These are phyloP conservation scores for Psilocybe sp. DNA, from an alignment of 768 basidiomycete genomes.

Conservation along the genomic window DNA sequence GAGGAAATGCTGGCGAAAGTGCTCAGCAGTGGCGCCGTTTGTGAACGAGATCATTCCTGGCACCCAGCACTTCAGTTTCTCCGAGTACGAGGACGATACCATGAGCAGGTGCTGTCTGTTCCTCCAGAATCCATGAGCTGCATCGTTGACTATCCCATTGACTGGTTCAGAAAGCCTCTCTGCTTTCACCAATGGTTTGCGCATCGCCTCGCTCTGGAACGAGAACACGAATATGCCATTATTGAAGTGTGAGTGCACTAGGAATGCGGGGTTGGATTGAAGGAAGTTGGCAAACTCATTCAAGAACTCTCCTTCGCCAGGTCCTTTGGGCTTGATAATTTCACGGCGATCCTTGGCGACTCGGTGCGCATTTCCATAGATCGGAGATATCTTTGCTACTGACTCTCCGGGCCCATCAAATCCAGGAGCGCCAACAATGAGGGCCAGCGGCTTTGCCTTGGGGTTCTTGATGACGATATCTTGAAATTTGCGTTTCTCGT, in stretches of 20 bases:
- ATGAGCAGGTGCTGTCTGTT: slow-evolving; percentile 24
- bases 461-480: slow-evolving; percentile 6
- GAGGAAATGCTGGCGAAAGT: slow-evolving; percentile 29
- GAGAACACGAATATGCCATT: slow-evolving; percentile 22
- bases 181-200: slow-evolving; percentile 22
- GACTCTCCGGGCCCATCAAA: too few species aligned
- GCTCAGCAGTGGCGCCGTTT: slow-evolving; percentile 22
- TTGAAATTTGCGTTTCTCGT: slow-evolving; percentile 6
- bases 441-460: slow-evolving; percentile 2
- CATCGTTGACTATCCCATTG: slow-evolving; percentile 34
- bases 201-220: slow-evolving; percentile 26
- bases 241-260: slow-evolving; percentile 14
- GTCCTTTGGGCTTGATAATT: neutral
- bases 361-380: slow-evolving; percentile 14
- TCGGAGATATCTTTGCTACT: too few species aligned
- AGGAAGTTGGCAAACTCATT: slow-evolving; percentile 6
- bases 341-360: slow-evolving; percentile 16
- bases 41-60: slow-evolving; percentile 29
- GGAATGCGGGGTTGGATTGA: slow-evolving; percentile 14
- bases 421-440: slow-evolving; percentile 15
- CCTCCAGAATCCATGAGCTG: slow-evolving; percentile 31
- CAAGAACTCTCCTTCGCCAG: too few species aligned
- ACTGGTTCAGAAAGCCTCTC: slow-evolving; percentile 12
- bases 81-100: slow-evolving; percentile 26
- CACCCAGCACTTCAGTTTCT: slow-evolving; percentile 26